phyloP scores from a whole-genome alignment of 2,329 filamentous ascomycete species.

The Daldinia eschscholtzii region DNA sequence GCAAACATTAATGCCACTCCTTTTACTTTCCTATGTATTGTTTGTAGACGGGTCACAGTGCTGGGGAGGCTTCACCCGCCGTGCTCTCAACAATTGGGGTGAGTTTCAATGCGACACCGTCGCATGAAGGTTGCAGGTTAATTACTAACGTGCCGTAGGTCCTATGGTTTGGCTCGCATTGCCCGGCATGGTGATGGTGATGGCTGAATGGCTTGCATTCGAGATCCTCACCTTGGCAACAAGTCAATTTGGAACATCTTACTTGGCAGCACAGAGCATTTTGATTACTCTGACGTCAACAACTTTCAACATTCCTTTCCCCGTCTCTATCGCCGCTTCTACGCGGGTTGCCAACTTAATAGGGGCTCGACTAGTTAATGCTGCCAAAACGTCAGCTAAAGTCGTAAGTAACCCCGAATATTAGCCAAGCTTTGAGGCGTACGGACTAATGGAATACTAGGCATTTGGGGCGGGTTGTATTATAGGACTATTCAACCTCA shows the following conservation, averaged over 20 bases:
- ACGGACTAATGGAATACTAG: constrained; percentile 46
- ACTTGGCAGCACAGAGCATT: constrained; percentile 89
- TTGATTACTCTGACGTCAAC: constrained; percentile 82
- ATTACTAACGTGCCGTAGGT: constrained; percentile 51
- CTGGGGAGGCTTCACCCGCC: constrained; percentile 82
- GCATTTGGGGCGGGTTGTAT: constrained; percentile 73
- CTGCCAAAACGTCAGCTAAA: constrained; percentile 83
- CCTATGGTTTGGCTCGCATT: constrained; percentile 89
- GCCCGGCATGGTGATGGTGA: constrained; percentile 92
- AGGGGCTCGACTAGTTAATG: constrained; percentile 83
- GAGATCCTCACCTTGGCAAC: constrained; percentile 89
- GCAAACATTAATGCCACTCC: constrained; percentile 78
- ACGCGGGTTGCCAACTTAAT: constrained; percentile 94
- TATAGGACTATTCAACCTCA: constrained; percentile 84
- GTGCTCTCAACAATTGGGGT: constrained; percentile 79
- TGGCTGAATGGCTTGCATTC: constrained; percentile 93
- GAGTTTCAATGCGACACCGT: constrained; percentile 32
- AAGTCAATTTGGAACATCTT: constrained; percentile 81
- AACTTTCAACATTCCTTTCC: constrained; percentile 93
- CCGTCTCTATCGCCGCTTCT: constrained; percentile 86
- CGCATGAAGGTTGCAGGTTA: not conserved
- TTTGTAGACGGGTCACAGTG: constrained; percentile 80
- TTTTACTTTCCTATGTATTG: constrained; percentile 80
- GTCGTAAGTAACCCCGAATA: constrained; percentile 65
- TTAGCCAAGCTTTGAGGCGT: constrained; percentile 20